phyloP scores from a whole-genome alignment of 2,329 filamentous ascomycete species.

The Lasiodiplodia hormozganensis region DNA sequence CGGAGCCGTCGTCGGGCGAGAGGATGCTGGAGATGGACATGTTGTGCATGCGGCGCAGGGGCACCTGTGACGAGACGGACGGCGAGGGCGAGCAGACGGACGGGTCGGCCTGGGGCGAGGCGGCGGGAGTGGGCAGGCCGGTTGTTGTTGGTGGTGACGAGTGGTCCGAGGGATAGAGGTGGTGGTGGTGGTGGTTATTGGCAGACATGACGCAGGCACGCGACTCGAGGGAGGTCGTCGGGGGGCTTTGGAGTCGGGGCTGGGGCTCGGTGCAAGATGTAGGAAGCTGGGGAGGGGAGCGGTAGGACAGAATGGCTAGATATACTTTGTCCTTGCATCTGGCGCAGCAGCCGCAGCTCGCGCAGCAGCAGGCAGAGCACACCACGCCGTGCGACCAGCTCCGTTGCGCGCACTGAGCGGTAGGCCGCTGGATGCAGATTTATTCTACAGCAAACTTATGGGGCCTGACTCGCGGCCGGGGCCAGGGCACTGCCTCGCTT shows the following conservation, averaged over 20 bases:
- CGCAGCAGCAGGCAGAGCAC: conserved; percentile 24
- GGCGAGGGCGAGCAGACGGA: conserved; percentile 9
- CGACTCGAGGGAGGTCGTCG: neutral
- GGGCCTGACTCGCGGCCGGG: conserved; percentile 25
- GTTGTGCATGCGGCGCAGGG: conserved; percentile 27
- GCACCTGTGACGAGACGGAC: neutral
- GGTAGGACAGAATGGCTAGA: conserved; percentile 27
- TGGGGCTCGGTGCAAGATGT: conserved; percentile 21
- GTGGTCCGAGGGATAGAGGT: conserved; percentile 7
- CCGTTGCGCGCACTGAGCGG: conserved; percentile 16
- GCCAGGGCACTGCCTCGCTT: conserved; percentile 21
- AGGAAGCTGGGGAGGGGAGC: conserved; percentile 24
- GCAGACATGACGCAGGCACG: conserved; percentile 23
- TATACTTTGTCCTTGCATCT: conserved; percentile 30
- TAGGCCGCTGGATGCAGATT: conserved; percentile 25
- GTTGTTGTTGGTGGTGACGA: neutral
- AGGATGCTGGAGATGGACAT: conserved; percentile 29
- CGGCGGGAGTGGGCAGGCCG: conserved; percentile 28
- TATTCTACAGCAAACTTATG: conserved; percentile 26
- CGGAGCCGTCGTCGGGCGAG: conserved; percentile 7
- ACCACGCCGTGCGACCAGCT: conserved; percentile 26
- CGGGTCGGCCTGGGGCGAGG: conserved; percentile 21
- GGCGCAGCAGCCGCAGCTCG: conserved; percentile 19
- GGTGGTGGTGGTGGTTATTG: neutral
- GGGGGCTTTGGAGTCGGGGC: conserved; percentile 6